These are phyloP conservation scores for Pistacia vera DNA, from an alignment of 345 rosid species.

Conservation along the genomic window DNA sequence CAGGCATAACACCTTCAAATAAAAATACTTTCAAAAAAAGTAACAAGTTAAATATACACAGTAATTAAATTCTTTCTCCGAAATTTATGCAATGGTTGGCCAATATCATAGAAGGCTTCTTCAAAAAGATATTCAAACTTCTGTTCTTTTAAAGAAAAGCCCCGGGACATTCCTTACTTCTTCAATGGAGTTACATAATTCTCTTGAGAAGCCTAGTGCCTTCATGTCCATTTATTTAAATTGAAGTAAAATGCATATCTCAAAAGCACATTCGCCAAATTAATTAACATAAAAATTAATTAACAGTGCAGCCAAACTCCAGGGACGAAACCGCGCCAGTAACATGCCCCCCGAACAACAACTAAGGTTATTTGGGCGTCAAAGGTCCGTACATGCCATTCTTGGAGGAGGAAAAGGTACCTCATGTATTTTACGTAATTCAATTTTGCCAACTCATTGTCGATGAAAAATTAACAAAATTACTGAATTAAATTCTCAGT, in stretches of 20 bases:
- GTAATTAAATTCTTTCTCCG: no score
- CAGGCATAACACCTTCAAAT: no score
- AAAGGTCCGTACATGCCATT: conserved; percentile 48
- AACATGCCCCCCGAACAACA: not conserved
- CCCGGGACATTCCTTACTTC: not conserved
- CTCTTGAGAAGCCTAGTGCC: not conserved
- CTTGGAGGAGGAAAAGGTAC: conserved; percentile 84
- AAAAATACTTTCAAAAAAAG: no score
- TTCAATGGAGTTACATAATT: not conserved
- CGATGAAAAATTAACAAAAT: not conserved
- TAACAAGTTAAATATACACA: no score
- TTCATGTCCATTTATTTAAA: not conserved
- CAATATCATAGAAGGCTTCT: no score
- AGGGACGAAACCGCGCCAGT: not conserved
- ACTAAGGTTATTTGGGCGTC: conserved; percentile 49
- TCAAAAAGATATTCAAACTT: no score
- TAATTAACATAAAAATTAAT: no score
- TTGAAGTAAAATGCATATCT: not conserved
- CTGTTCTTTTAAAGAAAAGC: not conserved
- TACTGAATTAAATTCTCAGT: conserved; percentile 43
- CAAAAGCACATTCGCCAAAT: not conserved
- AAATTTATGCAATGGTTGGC: no score
- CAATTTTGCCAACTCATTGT: no score
- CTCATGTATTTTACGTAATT: no score
- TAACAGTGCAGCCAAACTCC: no score